These are phyloP conservation scores for Centaurea solstitialis DNA, from an alignment of 129 eudicot genomes.

Conservation along the genomic window DNA sequence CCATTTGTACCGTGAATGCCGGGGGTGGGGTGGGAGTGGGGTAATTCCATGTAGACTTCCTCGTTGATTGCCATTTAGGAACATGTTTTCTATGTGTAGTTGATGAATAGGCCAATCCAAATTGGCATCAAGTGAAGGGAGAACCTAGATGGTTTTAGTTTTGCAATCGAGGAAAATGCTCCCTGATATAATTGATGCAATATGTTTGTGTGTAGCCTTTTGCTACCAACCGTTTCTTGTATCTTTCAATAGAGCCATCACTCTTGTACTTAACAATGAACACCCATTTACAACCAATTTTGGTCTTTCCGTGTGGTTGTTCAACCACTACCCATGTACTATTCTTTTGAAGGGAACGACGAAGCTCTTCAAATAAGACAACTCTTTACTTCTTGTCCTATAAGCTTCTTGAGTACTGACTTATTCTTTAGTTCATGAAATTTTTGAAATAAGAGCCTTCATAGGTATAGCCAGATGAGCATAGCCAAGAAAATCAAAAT, in stretches of 20 bases:
- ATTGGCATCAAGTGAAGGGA: not conserved
- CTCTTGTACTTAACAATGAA: not conserved
- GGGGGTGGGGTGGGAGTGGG: not conserved
- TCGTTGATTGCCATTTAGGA: conserved; percentile 3
- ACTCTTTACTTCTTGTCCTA: not conserved
- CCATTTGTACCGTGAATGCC: not conserved
- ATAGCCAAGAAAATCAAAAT: not conserved
- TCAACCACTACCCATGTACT: not conserved
- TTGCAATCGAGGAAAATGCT: not conserved
- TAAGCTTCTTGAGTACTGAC: not conserved
- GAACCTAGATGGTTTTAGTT: not conserved
- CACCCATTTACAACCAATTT: not conserved
- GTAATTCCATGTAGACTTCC: conserved; percentile 11
- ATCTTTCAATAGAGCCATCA: not conserved
- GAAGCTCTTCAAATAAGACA: not conserved
- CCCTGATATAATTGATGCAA: not conserved
- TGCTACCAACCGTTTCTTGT: not conserved
- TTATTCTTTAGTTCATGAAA: not conserved
- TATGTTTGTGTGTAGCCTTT: not conserved
- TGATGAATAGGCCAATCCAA: conserved; percentile 7
- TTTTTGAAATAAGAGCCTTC: not conserved
- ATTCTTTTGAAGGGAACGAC: not conserved
- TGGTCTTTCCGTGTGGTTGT: not conserved
- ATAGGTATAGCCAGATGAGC: not conserved
- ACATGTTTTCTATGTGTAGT: not conserved